Conservation (phyloP, 305 asterid genomes). For the Fraxinus floribunda region DNA sequence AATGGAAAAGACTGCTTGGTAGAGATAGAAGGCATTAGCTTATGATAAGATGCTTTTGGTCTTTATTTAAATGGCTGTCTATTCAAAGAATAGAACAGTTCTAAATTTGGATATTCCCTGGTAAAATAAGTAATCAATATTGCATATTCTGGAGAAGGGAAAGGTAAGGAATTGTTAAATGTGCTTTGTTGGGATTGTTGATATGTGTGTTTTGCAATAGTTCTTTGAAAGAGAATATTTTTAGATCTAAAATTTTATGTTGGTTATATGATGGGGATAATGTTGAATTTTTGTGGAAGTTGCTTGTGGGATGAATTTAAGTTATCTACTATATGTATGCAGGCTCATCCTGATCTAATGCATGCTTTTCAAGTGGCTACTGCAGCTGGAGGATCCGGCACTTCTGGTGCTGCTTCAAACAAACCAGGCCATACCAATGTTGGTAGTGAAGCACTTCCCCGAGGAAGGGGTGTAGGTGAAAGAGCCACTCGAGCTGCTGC, state of each 20-base stretch:
- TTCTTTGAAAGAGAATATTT: not conserved
- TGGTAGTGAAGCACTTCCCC: slow-evolving; percentile 54
- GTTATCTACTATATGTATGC: not conserved
- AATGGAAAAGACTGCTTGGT: not conserved
- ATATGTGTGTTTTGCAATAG: not conserved
- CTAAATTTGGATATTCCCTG: not conserved
- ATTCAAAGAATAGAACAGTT: not conserved
- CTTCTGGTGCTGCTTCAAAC: slow-evolving; percentile 28
- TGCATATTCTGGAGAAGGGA: not conserved
- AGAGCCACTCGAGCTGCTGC: slow-evolving; percentile 86
- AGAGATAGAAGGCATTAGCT: not conserved
- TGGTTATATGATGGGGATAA: not conserved
- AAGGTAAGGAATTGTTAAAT: not conserved
- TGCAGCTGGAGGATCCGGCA: slow-evolving; percentile 42
- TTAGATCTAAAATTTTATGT: not conserved
- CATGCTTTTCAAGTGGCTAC: slow-evolving; percentile 86
- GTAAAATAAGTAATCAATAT: not conserved
- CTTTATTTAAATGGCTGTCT: not conserved
- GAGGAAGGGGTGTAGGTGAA: slow-evolving; percentile 85
- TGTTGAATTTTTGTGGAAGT: not conserved
- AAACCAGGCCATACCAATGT: slow-evolving; percentile 47
- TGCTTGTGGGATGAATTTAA: not conserved
- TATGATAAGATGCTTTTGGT: not conserved
- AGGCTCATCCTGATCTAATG: slow-evolving; percentile 86
- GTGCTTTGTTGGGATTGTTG: not conserved